Percentiles rank a stretch among this genome's conserved stretches.
phyloP scores from a whole-genome alignment of 331 rosid species.

The Quercus tomentella region DNA sequence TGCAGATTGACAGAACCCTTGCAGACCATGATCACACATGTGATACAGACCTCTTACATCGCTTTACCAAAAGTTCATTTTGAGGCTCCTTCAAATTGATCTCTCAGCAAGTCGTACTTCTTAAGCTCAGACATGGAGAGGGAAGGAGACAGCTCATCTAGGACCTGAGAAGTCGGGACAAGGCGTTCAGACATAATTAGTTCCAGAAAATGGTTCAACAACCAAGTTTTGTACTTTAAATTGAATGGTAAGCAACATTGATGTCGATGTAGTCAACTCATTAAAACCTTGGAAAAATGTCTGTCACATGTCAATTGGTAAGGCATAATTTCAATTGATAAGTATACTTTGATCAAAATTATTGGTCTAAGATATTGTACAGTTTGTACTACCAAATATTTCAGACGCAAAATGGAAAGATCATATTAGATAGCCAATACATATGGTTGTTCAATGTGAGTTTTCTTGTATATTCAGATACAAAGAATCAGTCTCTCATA shows the following conservation, averaged over 20 bases:
- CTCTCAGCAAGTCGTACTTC: constrained; percentile 79
- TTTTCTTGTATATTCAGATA: neutral
- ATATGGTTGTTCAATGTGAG: neutral
- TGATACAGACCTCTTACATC: neutral
- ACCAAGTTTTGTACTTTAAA: neutral
- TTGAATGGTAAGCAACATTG: neutral
- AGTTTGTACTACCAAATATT: neutral
- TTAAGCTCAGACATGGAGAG: constrained; percentile 74
- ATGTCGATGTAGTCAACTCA: neutral
- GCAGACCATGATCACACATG: neutral
- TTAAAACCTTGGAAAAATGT: neutral
- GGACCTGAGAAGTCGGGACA: constrained; percentile 50
- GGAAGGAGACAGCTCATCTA: constrained; percentile 73
- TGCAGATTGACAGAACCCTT: neutral
- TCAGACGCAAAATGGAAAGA: neutral
- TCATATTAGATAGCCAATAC: neutral
- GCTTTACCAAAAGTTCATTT: constrained; percentile 30
- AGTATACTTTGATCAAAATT: neutral
- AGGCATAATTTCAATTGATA: neutral
- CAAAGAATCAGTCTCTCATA: neutral
- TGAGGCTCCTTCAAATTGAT: constrained; percentile 85
- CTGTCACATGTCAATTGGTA: neutral
- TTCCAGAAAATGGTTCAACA: neutral
- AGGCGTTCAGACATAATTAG: constrained; percentile 5
- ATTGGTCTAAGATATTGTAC: neutral